Percentiles rank a stretch among this genome's conserved stretches.
These are phyloP conservation scores for Aureobasidium lini DNA, from an alignment of 2,329 filamentous ascomycete genomes.

Conservation along the genomic window DNA sequence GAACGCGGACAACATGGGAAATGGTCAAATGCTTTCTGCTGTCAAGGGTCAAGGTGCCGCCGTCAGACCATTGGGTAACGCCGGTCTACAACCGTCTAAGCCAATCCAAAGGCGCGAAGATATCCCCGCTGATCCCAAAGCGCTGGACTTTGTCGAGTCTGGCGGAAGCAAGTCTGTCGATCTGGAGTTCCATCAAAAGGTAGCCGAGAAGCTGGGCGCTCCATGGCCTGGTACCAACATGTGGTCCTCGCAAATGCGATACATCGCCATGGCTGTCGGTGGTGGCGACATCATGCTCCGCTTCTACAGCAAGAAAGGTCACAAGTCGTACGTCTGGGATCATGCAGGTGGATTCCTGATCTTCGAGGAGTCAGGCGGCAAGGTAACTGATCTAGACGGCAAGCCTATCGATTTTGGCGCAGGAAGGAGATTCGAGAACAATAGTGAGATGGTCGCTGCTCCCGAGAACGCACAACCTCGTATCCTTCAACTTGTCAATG, in stretches of 20 bases:
- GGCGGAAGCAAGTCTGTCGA: conserved; percentile 8
- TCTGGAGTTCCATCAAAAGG: conserved; percentile 26
- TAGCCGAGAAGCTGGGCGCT: conserved; percentile 32
- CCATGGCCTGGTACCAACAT: conserved; percentile 44
- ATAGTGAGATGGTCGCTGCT: conserved; percentile 36
- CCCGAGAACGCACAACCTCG: conserved; percentile 29
- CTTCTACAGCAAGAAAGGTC: conserved; percentile 35
- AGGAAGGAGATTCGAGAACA: conserved; percentile 33
- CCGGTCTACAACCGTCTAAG: conserved; percentile 38
- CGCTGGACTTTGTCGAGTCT: conserved; percentile 11
- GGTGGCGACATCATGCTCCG: conserved; percentile 44
- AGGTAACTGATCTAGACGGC: conserved; percentile 45
- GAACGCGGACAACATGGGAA: conserved; percentile 41
- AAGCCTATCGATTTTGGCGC: conserved; percentile 41
- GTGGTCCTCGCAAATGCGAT: conserved; percentile 49
- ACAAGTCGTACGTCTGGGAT: conserved; percentile 48
- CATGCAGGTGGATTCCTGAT: conserved; percentile 48
- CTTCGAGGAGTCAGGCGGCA: conserved; percentile 43
- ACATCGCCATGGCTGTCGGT: conserved; percentile 45
- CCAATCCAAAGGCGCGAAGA: conserved; percentile 24
- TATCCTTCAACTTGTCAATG: conserved; percentile 15
- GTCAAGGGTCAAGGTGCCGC: conserved; percentile 39
- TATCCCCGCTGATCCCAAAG: neutral
- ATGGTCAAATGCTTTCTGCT: conserved; percentile 40
- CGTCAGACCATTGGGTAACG: conserved; percentile 55